Evolutionary conservation across 305 asterid species (phyloP).

Genomic region (Fraxinus nigra): DNA sequence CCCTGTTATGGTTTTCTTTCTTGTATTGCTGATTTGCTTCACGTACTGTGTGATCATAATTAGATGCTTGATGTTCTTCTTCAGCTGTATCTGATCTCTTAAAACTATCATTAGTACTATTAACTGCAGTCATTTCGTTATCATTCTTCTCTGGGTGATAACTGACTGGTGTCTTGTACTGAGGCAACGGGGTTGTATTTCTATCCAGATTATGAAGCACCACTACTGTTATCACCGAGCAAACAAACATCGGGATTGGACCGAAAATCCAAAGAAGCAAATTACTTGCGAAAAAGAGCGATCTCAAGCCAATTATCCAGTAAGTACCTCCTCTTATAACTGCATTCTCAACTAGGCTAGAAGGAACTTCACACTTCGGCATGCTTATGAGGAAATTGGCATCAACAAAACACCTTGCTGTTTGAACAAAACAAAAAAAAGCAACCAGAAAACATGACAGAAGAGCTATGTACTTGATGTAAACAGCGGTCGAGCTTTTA

Average conservation of each 20-base stretch:
- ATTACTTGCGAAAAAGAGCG: constrained; percentile 55
- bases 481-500: constrained; percentile 26
- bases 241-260: constrained; percentile 65
- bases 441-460: constrained; percentile 47
- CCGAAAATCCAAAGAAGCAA: constrained; percentile 74
- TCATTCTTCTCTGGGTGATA: constrained; percentile 24
- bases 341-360: constrained; percentile 37
- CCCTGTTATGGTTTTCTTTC: background rate
- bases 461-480: constrained; percentile 41
- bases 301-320: constrained; percentile 57
- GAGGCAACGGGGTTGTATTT: constrained; percentile 44
- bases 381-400: constrained; percentile 63
- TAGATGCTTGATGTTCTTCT: constrained; percentile 13
- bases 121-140: constrained; percentile 19
- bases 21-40: background rate
- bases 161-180: constrained; percentile 14
- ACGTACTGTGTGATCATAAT: background rate
- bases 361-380: constrained; percentile 56
- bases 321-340: constrained; percentile 58
- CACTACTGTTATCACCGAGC: constrained; percentile 46
- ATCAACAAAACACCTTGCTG: constrained; percentile 45
- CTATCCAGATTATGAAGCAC: constrained; percentile 44
- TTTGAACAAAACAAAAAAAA: constrained; percentile 58
- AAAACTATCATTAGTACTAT: constrained; percentile 7
- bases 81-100: constrained; percentile 12